A percentile compares a stretch with the other conserved stretches of the same genome.
Conservation (phyloP, 768 basidiomycete species). For the Sarcodon sp. region DNA sequence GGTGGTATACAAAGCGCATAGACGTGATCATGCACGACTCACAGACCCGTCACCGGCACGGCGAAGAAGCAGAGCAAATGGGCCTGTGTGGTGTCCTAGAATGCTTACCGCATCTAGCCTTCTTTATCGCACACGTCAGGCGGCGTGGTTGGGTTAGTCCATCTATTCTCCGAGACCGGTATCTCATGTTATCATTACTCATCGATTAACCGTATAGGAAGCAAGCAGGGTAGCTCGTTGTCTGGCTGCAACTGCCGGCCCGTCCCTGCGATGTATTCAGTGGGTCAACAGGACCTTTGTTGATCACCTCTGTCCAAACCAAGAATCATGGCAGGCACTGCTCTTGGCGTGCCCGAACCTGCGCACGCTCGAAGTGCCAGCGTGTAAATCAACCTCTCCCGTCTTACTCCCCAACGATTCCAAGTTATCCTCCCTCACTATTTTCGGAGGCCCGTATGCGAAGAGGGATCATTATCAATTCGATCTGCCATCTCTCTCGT, state of each 20-base stretch:
- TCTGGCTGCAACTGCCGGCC: not conserved
- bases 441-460: no score
- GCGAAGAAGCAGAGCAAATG: not conserved
- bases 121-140: not conserved
- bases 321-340: not conserved
- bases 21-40: not conserved
- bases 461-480: no score
- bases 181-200: no score
- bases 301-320: not conserved
- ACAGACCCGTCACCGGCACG: not conserved
- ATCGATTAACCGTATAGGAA: not conserved
- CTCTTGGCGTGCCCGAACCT: not conserved
- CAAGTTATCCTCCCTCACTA: no score
- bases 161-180: no score
- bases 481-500: no score
- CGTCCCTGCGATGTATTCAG: not conserved
- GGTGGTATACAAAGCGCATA: not conserved
- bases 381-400: not conserved
- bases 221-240: not conserved
- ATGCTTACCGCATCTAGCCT: not conserved
- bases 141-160: not conserved
- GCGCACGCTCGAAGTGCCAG: not conserved
- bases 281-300: not conserved
- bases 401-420: not conserved
- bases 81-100: not conserved